A percentile compares a stretch with the other conserved stretches of the same genome.
These are phyloP conservation scores for Pochonia chlamydosporia DNA, from an alignment of 2,329 filamentous ascomycete species.

Conservation along the genomic window DNA sequence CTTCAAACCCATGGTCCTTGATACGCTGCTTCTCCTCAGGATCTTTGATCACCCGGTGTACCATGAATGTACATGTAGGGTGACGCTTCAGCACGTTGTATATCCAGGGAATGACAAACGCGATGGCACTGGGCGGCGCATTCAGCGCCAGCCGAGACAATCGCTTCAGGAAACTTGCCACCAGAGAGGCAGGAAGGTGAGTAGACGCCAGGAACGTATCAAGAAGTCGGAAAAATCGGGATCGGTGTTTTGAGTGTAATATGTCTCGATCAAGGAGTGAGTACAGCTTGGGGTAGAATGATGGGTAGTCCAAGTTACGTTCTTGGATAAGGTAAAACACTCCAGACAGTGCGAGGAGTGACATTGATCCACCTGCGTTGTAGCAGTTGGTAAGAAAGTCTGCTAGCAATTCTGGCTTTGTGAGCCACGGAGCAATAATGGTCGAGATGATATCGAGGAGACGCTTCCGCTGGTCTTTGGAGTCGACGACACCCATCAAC, in stretches of 20 bases:
- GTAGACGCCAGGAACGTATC: conserved; percentile 87
- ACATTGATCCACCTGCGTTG: conserved; percentile 77
- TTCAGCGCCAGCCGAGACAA: conserved; percentile 78
- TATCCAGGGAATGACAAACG: conserved; percentile 83
- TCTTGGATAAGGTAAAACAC: conserved; percentile 92
- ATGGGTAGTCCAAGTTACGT: conserved; percentile 92
- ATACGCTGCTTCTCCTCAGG: conserved; percentile 52
- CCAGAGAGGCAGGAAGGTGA: conserved; percentile 83
- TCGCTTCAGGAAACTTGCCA: conserved; percentile 96
- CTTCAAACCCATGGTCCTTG: conserved; percentile 54
- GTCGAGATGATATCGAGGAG: conserved; percentile 70
- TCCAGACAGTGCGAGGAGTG: conserved; percentile 82
- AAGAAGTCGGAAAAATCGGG: conserved; percentile 85
- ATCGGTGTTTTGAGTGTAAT: conserved; percentile 89
- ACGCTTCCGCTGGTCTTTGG: conserved; percentile 69
- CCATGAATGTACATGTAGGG: conserved; percentile 90
- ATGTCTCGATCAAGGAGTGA: conserved; percentile 81
- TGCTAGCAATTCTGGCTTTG: conserved; percentile 80
- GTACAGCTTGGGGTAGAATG: conserved; percentile 91
- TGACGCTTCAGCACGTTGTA: conserved; percentile 93
- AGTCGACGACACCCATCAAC: conserved; percentile 62
- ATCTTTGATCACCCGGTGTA: conserved; percentile 69
- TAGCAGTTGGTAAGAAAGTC: conserved; percentile 97
- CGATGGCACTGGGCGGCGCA: conserved; percentile 83
- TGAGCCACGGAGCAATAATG: conserved; percentile 84